Conservation (phyloP, 169 alveolate genomes). For the Blepharisma undulans region DNA sequence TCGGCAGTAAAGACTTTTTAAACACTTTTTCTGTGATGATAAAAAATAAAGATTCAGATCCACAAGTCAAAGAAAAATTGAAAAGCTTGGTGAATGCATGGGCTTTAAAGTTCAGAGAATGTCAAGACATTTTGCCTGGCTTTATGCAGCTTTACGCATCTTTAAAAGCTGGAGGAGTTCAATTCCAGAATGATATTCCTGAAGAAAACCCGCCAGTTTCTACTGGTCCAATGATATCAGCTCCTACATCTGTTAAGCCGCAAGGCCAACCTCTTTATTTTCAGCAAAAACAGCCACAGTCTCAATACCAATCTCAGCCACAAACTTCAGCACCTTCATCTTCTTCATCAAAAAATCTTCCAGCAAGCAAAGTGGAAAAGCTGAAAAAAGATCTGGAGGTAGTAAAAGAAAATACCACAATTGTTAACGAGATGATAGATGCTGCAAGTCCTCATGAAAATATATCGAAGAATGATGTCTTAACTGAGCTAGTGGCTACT, state of each 20-base stretch:
- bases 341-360: not conserved
- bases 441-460: constrained; percentile 5
- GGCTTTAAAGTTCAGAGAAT: not conserved
- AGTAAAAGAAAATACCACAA: constrained; percentile 10
- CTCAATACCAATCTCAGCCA: not conserved
- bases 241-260: not conserved
- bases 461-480: not conserved
- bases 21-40: not conserved
- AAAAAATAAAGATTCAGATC: constrained; percentile 1
- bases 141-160: constrained; percentile 1
- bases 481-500: constrained; percentile 12
- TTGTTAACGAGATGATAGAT: constrained; percentile 32
- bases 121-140: constrained; percentile 40
- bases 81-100: not conserved
- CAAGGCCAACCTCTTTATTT: not conserved
- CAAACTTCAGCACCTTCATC: not conserved
- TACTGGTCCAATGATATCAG: not conserved
- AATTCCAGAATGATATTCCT: not conserved
- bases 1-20: constrained; percentile 16
- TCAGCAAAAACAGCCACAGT: not conserved
- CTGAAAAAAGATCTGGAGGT: constrained; percentile 29
- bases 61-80: not conserved
- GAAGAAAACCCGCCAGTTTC: not conserved
- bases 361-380: constrained; percentile 5
- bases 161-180: not conserved